Base-by-base conservation (phyloP, 1,139 yeast genomes). In the Zygoascus sp. region DNA sequence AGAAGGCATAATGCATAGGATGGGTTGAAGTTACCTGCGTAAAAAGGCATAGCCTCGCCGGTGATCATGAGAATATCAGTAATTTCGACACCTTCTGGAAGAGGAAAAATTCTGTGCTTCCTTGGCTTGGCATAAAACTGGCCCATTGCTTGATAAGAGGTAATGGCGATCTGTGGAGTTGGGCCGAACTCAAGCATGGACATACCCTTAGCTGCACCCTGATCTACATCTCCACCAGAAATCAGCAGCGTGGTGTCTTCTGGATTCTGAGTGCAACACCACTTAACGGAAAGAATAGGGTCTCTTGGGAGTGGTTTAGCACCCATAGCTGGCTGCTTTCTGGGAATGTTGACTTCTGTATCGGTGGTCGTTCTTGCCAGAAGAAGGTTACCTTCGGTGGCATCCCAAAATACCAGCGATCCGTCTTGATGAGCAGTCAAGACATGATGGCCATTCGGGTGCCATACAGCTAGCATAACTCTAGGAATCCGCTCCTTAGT, bases 381-480 rank as follows among this genome's bases (percentile, higher is more conserved):
- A 6, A 92, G 69, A 40, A 82, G 66, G 11, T 78, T 77, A 0
- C 94, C 96, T 36, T 82, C 81, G 32, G 79, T 75, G 0, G 87
- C 82, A 64, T 92, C 98, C 97, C 97, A 94, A 59, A 92, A 92
- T 4, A 80, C 96, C 40, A 94, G 60, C 0, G 95, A 77, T 44
- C 90, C 92, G 58, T 90, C 97, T 16, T 70, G 79, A 61, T 90
- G 95, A 1, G 80, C 76, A 0, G 96, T 83, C 13, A 86, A 74
- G 5, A 88, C 69, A 62, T 90, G 95, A 40, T 88, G 74, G 0
- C 97, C 97, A 62, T 89, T 88, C 2, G 99, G 98, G 62, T 90
- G 97, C 78, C 87, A 92, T 36, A 80, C 72, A 0, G 96, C 82
- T 46, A 79, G 80, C 1, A 71, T 57, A 2, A 86, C 61, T 38